phyloP scores from a whole-genome alignment of 495 filamentous ascomycete genomes.

The Ramalina peruviana region DNA sequence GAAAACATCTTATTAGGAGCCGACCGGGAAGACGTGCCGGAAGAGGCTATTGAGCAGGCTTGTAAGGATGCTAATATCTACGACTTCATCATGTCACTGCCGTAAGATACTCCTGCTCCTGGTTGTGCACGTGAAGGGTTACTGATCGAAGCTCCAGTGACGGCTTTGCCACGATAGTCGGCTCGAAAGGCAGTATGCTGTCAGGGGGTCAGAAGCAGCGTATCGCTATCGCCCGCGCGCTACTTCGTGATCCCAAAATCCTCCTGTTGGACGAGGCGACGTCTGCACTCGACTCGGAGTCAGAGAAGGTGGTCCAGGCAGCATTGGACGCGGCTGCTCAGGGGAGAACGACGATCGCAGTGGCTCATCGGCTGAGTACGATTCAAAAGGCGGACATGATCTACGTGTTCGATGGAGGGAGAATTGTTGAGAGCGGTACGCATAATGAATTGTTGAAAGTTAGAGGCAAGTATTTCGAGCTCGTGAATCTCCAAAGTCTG shows the following conservation, averaged over 20 bases:
- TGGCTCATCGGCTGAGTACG: slow-evolving; percentile 63
- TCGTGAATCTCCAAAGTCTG: slow-evolving; percentile 68
- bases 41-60: slow-evolving; percentile 56
- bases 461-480: slow-evolving; percentile 58
- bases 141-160: slow-evolving; percentile 36
- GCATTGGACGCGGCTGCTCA: slow-evolving; percentile 61
- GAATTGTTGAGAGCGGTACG: slow-evolving; percentile 58
- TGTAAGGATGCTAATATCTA: slow-evolving; percentile 87
- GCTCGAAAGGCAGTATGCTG: slow-evolving; percentile 62
- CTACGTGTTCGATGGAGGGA: slow-evolving; percentile 68
- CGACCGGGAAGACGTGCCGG: slow-evolving; percentile 45
- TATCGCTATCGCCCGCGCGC: slow-evolving; percentile 60
- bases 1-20: slow-evolving; percentile 71
- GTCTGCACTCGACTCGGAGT: slow-evolving; percentile 66
- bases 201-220: slow-evolving; percentile 80
- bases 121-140: slow-evolving; percentile 1
- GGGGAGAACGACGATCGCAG: slow-evolving; percentile 65
- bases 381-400: slow-evolving; percentile 77
- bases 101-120: slow-evolving; percentile 23
- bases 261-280: slow-evolving; percentile 75
- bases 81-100: slow-evolving; percentile 69
- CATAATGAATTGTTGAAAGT: slow-evolving; percentile 52
- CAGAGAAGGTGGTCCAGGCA: slow-evolving; percentile 69
- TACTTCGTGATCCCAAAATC: slow-evolving; percentile 56
- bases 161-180: slow-evolving; percentile 62